These are phyloP conservation scores for Euphorbia lathyris DNA, from an alignment of 345 rosid genomes.

Conservation along the genomic window DNA sequence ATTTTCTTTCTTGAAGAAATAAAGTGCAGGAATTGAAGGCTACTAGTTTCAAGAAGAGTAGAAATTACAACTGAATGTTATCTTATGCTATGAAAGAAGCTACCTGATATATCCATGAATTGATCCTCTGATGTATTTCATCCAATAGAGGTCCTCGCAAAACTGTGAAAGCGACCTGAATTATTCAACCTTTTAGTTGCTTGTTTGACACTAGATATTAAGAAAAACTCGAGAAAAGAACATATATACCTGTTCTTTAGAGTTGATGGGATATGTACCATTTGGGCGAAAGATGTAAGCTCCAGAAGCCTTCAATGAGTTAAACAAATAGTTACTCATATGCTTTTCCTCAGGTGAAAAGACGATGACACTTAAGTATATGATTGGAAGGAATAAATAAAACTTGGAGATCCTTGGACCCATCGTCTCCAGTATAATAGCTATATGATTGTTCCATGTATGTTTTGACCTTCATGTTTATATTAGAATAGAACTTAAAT, in stretches of 20 bases:
- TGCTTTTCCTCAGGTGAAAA: not conserved
- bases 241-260: constrained; percentile 19
- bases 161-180: constrained; percentile 56
- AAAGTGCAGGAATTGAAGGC: not conserved
- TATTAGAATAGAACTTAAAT: not conserved
- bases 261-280: constrained; percentile 36
- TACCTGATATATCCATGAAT: constrained; percentile 91
- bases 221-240: constrained; percentile 1
- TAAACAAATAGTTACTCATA: not conserved
- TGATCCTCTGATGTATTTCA: constrained; percentile 75
- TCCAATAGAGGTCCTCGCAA: constrained; percentile 77
- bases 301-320: constrained; percentile 74
- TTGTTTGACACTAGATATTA: not conserved
- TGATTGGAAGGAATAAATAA: not conserved
- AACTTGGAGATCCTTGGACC: constrained; percentile 84
- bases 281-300: constrained; percentile 95
- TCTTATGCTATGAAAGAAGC: not conserved
- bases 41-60: not conserved
- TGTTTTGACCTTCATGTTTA: constrained; percentile 21
- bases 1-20: not conserved
- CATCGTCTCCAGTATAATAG: constrained; percentile 78
- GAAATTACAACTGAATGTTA: not conserved
- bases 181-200: not conserved
- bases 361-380: not conserved
- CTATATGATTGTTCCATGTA: constrained; percentile 59